Evolutionary conservation across 306 rosid genomes (phyloP).

Genomic region (Cucumis cinereus): DNA sequence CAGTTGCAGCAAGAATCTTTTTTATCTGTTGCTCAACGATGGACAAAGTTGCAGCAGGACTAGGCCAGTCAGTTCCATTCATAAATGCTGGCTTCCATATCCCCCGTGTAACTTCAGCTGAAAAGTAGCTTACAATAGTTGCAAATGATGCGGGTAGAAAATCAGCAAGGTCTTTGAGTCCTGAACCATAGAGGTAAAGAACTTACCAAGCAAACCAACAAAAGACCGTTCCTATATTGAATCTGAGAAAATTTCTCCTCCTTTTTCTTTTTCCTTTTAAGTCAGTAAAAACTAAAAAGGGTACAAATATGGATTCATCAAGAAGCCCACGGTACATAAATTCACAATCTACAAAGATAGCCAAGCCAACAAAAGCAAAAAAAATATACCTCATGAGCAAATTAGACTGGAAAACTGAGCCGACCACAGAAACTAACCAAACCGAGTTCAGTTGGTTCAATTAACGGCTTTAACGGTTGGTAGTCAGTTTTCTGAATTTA

Average conservation of each 20-base stretch:
- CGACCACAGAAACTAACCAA: no score
- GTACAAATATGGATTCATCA: neutral
- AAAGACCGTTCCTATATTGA: neutral
- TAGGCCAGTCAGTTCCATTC: conserved; percentile 99
- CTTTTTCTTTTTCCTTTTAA: neutral
- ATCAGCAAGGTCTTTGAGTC: conserved; percentile 88
- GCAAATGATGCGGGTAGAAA: conserved; percentile 86
- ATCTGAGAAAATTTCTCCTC: neutral
- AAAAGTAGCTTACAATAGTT: conserved; percentile 70
- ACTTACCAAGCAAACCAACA: conserved; percentile 11
- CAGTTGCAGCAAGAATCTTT: conserved; percentile 74
- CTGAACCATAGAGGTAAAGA: conserved; percentile 26
- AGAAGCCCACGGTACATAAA: neutral
- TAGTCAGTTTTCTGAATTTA: no score
- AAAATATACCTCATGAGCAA: neutral
- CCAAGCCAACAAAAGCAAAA: neutral
- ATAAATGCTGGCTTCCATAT: conserved; percentile 91
- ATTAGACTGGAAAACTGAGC: no score
- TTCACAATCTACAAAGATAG: neutral
- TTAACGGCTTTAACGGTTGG: no score
- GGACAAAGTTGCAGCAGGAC: conserved; percentile 90
- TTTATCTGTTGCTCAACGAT: conserved; percentile 70
- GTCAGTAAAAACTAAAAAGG: neutral
- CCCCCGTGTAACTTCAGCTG: conserved; percentile 94
- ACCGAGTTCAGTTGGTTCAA: no score